These are phyloP conservation scores for Rugonectria rugulosa DNA, from an alignment of 2,329 filamentous ascomycete genomes.

Conservation along the genomic window DNA sequence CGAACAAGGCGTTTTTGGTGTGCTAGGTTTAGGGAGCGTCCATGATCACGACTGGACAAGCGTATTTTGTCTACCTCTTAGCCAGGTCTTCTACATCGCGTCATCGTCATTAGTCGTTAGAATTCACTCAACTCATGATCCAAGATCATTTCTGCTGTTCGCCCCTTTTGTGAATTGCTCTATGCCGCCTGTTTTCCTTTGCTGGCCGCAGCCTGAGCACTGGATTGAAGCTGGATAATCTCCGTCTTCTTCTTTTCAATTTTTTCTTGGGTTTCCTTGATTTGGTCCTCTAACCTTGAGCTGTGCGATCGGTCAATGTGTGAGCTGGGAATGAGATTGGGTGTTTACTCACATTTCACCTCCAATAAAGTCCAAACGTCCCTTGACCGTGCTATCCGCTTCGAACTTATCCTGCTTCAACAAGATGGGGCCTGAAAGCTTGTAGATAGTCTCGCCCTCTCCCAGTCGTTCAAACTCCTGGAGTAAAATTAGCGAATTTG, in stretches of 20 bases:
- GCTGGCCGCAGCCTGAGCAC: slow-evolving; percentile 52
- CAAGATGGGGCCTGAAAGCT: slow-evolving; percentile 89
- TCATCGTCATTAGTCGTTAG: slow-evolving; percentile 36
- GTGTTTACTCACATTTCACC: slow-evolving; percentile 81
- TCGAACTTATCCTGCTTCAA: slow-evolving; percentile 94
- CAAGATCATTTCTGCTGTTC: slow-evolving; percentile 22
- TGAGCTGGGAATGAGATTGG: not conserved
- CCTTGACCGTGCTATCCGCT: slow-evolving; percentile 89
- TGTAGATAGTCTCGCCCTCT: slow-evolving; percentile 91
- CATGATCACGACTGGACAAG: slow-evolving; percentile 15
- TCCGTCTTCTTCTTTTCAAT: slow-evolving; percentile 66
- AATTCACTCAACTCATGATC: slow-evolving; percentile 42
- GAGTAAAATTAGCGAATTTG: slow-evolving; percentile 24
- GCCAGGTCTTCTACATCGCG: slow-evolving; percentile 29
- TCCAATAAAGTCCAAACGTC: slow-evolving; percentile 88
- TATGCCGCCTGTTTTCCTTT: slow-evolving; percentile 41
- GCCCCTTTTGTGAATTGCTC: slow-evolving; percentile 7
- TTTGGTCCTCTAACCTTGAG: slow-evolving; percentile 56
- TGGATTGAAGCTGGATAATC: slow-evolving; percentile 64
- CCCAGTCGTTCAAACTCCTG: slow-evolving; percentile 84
- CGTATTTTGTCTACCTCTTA: slow-evolving; percentile 19
- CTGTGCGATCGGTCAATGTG: slow-evolving; percentile 36
- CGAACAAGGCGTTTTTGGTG: slow-evolving; percentile 30
- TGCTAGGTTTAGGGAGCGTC: slow-evolving; percentile 22
- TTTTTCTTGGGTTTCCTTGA: slow-evolving; percentile 63